Evolutionary conservation across 2,329 filamentous ascomycete genomes (phyloP).

Genomic region (Phyllosticta ampelicida): DNA sequence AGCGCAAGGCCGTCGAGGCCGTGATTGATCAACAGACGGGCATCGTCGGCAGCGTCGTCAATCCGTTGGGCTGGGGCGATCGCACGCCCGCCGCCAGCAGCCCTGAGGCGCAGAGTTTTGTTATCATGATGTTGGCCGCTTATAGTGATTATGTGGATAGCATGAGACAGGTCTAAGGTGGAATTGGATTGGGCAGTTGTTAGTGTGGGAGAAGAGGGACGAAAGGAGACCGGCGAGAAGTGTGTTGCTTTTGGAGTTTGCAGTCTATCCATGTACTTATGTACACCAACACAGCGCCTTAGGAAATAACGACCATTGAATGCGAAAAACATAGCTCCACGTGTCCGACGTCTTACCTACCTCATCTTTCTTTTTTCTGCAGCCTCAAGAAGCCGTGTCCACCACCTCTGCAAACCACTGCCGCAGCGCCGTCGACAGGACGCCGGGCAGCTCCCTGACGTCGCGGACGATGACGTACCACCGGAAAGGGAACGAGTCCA

Average conservation of each 20-base stretch:
- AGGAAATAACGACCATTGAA: too few species aligned
- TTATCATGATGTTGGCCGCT: conserved; percentile 33
- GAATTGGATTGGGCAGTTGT: too few species aligned
- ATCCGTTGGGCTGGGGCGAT: conserved; percentile 31
- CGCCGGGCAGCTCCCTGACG: conserved; percentile 79
- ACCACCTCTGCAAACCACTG: conserved; percentile 85
- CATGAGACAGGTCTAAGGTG: too few species aligned
- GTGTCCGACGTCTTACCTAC: too few species aligned
- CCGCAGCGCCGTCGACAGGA: conserved; percentile 76
- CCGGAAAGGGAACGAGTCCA: conserved; percentile 92
- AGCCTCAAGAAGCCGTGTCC: conserved; percentile 18
- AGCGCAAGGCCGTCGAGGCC: conserved; percentile 26
- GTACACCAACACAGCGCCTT: too few species aligned
- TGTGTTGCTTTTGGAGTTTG: background rate
- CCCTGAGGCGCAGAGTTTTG: conserved; percentile 36
- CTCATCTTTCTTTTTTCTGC: background rate
- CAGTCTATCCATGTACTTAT: too few species aligned
- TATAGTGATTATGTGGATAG: conserved; percentile 17
- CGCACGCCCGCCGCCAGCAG: conserved; percentile 20
- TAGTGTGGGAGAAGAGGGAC: background rate
- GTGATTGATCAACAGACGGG: conserved; percentile 28
- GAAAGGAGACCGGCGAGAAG: background rate
- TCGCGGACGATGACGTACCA: conserved; percentile 95
- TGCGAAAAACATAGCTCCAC: too few species aligned
- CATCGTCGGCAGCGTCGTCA: conserved; percentile 31